These are phyloP conservation scores for Raffaelea arxii DNA, from an alignment of 2,329 filamentous ascomycete species.

Conservation along the genomic window DNA sequence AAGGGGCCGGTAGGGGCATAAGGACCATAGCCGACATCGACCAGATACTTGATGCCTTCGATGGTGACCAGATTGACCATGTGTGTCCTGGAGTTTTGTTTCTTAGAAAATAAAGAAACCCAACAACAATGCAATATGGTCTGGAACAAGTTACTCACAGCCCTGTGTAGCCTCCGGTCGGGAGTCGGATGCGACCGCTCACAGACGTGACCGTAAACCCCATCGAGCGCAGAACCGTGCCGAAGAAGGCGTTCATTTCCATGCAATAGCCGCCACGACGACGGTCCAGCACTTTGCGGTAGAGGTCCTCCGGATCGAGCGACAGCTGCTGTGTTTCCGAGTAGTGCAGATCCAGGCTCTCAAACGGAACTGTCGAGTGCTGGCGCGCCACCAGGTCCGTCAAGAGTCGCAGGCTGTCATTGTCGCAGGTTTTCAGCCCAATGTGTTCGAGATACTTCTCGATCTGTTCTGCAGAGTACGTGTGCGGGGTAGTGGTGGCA, in stretches of 20 bases:
- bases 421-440: not conserved
- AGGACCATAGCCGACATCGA: constrained; percentile 53
- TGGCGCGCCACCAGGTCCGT: constrained; percentile 27
- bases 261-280: constrained; percentile 45
- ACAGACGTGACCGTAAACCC: constrained; percentile 37
- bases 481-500: not conserved
- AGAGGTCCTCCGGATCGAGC: constrained; percentile 20
- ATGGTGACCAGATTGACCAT: constrained; percentile 52
- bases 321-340: constrained; percentile 16
- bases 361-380: constrained; percentile 42
- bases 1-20: constrained; percentile 26
- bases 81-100: constrained; percentile 27
- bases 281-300: constrained; percentile 26
- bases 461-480: constrained; percentile 2
- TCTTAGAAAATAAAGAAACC: not conserved
- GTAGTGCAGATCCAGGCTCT: constrained; percentile 45
- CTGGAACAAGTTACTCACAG: constrained; percentile 14
- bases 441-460: constrained; percentile 4
- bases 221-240: constrained; percentile 34
- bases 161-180: constrained; percentile 14
- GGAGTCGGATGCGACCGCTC: constrained; percentile 1
- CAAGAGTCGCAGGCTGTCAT: constrained; percentile 17
- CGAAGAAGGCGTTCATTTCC: constrained; percentile 35
- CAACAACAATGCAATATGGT: not conserved
- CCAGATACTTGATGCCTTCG: constrained; percentile 32